Percentiles rank a stretch among this genome's conserved stretches.
Conservation (phyloP, 108 stramenopile genomes). For the Epipyxis sp. region DNA sequence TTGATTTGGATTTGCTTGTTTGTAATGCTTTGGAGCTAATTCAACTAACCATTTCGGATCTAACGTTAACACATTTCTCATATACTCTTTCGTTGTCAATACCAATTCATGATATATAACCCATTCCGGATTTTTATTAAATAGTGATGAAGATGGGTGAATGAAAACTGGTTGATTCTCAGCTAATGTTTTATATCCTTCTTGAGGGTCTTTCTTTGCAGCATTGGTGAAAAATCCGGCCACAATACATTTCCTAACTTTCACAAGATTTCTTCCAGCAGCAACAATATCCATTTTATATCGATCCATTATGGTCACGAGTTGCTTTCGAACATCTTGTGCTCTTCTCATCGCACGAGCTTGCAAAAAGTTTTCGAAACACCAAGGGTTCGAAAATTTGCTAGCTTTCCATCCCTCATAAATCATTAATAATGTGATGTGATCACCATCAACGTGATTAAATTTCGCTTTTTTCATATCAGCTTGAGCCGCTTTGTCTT, state of each 20-base stretch:
- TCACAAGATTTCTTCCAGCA: slow-evolving; percentile 84
- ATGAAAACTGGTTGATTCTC: slow-evolving; percentile 97
- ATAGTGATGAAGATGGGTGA: slow-evolving; percentile 90
- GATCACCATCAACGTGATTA: slow-evolving; percentile 97
- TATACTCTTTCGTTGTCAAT: slow-evolving; percentile 98
- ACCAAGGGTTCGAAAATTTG: slow-evolving; percentile 92
- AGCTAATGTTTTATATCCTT: slow-evolving; percentile 93
- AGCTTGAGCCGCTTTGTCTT: slow-evolving; percentile 95
- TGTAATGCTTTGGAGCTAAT: slow-evolving; percentile 93
- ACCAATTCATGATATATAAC: slow-evolving; percentile 98
- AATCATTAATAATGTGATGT: slow-evolving; percentile 87
- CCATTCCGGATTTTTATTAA: slow-evolving; percentile 97
- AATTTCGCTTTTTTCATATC: slow-evolving; percentile 99
- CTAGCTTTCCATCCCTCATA: slow-evolving; percentile 89
- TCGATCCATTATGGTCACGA: slow-evolving; percentile 95
- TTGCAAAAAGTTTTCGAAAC: slow-evolving; percentile 96
- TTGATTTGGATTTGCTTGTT: slow-evolving; percentile 87
- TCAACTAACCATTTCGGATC: slow-evolving; percentile 97
- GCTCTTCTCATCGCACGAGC: slow-evolving; percentile 92
- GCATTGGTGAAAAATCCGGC: slow-evolving; percentile 97
- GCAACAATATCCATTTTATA: slow-evolving; percentile 73
- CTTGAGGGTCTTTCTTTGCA: slow-evolving; percentile 97
- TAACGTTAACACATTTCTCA: slow-evolving; percentile 96
- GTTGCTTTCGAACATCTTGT: slow-evolving; percentile 98
- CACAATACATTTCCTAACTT: slow-evolving; percentile 89